These are phyloP conservation scores for Tagetes erecta DNA, from an alignment of 129 eudicot genomes.

Conservation along the genomic window DNA sequence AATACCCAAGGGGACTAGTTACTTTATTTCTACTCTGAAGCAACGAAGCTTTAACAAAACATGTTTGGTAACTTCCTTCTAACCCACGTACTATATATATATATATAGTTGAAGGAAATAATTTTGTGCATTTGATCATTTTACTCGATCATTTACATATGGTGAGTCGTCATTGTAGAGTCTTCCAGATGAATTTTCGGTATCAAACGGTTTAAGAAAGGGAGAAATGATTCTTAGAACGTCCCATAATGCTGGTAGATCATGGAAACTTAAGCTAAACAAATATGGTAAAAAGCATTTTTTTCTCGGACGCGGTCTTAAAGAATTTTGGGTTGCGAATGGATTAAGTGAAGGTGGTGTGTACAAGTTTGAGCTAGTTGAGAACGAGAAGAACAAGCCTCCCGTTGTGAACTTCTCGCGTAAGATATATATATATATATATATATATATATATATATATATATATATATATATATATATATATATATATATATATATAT, in stretches of 20 bases:
- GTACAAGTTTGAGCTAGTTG: constrained; percentile 31
- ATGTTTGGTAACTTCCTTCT: background rate
- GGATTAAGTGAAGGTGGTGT: constrained; percentile 20
- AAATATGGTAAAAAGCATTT: background rate
- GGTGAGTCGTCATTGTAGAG: background rate
- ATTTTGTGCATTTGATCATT: too few species aligned
- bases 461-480: too few species aligned
- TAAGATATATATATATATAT: background rate
- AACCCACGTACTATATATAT: background rate
- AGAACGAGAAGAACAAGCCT: constrained; percentile 25
- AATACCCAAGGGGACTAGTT: background rate
- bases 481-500: too few species aligned
- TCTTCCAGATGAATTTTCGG: constrained; percentile 1
- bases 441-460: too few species aligned
- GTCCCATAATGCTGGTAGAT: background rate
- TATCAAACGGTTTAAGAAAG: background rate
- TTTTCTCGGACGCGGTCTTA: background rate
- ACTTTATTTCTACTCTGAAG: constrained; percentile 15
- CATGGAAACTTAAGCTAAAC: background rate
- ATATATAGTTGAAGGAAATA: too few species aligned
- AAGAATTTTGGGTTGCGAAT: constrained; percentile 20
- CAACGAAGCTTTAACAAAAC: background rate
- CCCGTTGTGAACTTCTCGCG: constrained; percentile 22
- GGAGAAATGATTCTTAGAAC: background rate
- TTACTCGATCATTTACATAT: background rate